Conservation (phyloP, 495 filamentous ascomycete genomes). For the Talaromyces thailandensis region DNA sequence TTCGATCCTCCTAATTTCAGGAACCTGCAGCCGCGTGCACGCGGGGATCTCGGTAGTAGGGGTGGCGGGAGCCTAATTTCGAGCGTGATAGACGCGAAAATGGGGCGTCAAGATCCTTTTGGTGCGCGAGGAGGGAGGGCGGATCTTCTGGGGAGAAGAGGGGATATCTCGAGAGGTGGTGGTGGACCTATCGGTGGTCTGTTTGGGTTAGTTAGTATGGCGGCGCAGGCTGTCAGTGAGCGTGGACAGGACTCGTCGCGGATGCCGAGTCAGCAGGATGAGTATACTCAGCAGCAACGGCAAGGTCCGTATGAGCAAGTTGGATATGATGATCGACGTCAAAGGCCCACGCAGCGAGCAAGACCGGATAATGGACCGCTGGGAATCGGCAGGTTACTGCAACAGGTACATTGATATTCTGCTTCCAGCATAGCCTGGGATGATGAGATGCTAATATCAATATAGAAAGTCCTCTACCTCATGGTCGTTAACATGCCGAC, state of each 20-base stretch:
- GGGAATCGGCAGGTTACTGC: neutral
- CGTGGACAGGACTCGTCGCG: neutral
- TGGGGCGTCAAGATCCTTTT: neutral
- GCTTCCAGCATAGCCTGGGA: too few relatives aligned
- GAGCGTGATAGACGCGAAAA: neutral
- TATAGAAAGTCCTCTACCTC: slow-evolving; percentile 40
- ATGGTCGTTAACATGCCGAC: slow-evolving; percentile 45
- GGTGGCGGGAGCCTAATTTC: neutral
- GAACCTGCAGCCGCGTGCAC: neutral
- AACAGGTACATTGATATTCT: neutral
- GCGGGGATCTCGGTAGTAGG: neutral
- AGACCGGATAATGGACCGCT: neutral
- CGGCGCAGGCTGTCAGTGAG: neutral
- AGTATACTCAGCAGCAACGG: neutral
- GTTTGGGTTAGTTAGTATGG: neutral
- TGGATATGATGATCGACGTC: neutral
- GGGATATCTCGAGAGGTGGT: neutral
- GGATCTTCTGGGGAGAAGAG: neutral
- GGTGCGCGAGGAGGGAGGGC: too few relatives aligned
- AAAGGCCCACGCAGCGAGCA: neutral
- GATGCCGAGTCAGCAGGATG: neutral
- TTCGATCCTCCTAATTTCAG: slow-evolving; percentile 7
- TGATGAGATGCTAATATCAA: neutral
- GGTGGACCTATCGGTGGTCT: neutral
- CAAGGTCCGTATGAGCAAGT: neutral